Conservation (phyloP, 1,284 basidiomycete genomes). For the Cryptococcus maquisensis region DNA sequence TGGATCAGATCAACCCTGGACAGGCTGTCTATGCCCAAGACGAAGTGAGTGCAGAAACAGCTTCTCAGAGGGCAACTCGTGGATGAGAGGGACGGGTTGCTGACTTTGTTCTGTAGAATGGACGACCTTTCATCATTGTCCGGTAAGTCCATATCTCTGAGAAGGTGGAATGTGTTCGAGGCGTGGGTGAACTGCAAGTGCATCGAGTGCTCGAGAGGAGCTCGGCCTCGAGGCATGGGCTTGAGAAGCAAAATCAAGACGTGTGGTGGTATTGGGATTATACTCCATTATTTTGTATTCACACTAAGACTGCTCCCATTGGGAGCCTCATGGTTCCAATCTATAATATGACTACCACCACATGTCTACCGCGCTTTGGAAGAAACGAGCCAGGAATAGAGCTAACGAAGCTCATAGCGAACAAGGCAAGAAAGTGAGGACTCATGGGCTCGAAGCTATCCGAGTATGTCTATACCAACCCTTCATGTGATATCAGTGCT, state of each 20-base stretch:
- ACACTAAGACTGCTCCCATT: too few species aligned
- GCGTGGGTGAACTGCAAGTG: neutral
- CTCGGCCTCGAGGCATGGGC: neutral
- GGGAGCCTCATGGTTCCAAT: too few species aligned
- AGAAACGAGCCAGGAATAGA: neutral
- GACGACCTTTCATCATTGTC: conserved; percentile 94
- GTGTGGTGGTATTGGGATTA: too few species aligned
- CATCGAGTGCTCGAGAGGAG: too few species aligned
- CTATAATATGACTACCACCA: too few species aligned
- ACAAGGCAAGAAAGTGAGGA: conserved; percentile 89
- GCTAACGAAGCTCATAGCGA: conserved; percentile 55
- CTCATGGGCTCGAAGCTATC: conserved; percentile 92
- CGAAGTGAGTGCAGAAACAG: conserved; percentile 58
- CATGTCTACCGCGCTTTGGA: too few species aligned
- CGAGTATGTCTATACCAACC: conserved; percentile 60
- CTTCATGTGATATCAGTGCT: neutral
- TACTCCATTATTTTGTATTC: too few species aligned
- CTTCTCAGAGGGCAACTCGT: neutral
- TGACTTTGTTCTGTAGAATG: conserved; percentile 60
- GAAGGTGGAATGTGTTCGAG: neutral
- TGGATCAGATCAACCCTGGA: conserved; percentile 47
- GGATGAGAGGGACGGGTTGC: neutral
- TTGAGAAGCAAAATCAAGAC: too few species aligned
- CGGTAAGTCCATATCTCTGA: conserved; percentile 36
- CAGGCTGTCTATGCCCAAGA: conserved; percentile 83